Base-by-base conservation (phyloP, 257 asterid genomes). In the Ophiorrhiza pumila region DNA sequence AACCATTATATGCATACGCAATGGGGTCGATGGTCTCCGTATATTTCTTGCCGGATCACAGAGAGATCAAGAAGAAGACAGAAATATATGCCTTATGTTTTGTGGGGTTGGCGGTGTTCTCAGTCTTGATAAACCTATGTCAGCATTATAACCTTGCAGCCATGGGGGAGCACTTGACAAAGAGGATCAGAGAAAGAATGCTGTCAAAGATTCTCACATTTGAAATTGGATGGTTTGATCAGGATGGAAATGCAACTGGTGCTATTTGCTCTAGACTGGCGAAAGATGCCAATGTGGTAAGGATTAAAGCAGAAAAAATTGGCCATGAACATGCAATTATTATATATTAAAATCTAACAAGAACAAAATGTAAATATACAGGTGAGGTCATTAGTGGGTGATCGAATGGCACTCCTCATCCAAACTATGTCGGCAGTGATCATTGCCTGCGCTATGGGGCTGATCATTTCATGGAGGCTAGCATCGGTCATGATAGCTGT, bases 301-400 rank as follows among this genome's bases (percentile, higher is more conserved):
- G 87, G 55, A 46, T 42, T 0, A 6, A n/a, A n/a, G n/a, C n/a
- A n/a, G n/a, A n/a, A n/a, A n/a, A n/a, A n/a, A n/a, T n/a, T n/a
- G n/a, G n/a, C n/a, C n/a, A n/a, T n/a, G n/a, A n/a, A n/a, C n/a
- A n/a, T n/a, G n/a, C n/a, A n/a, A n/a, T n/a, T n/a, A n/a, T n/a
- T n/a, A n/a, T n/a, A n/a, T n/a, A n/a, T n/a, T 9, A 29, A 35
- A 57, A 10, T 55, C 32, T 13, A 7, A n/a, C 32, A 10, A n/a
- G n/a, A n/a, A n/a, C n/a, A n/a, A n/a, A n/a, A n/a, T n/a, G n/a
- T n/a, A n/a, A n/a, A n/a, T 53, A n/a, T 71, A 58, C 87, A 94
- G 97, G 95, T 94, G 70, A 86, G 97, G 66, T 90, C 99, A 46
- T 80, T 94, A 27, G 96, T 94, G 4, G 99, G 99, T 1, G 99